phyloP scores from a whole-genome alignment of 768 basidiomycete species.

The Lactarius quietus region DNA sequence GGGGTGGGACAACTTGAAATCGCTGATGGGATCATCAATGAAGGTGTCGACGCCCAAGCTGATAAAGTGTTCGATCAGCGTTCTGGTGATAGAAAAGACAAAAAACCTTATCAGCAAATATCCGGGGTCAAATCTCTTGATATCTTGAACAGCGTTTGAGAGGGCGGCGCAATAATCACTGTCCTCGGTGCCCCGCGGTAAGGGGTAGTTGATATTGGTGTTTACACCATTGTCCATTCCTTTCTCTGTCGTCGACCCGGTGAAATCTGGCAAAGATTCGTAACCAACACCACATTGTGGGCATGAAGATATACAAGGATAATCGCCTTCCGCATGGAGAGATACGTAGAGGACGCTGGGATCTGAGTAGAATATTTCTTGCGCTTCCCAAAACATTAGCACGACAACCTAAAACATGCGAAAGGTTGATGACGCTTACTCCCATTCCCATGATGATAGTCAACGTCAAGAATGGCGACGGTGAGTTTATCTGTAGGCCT shows the following conservation, averaged over 20 bases:
- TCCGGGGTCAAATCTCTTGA: slow-evolving; percentile 27
- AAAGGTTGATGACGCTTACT: slow-evolving; percentile 13
- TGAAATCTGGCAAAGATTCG: slow-evolving; percentile 30
- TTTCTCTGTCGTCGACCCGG: slow-evolving; percentile 30
- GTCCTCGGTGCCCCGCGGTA: slow-evolving; percentile 31
- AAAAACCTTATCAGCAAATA: slow-evolving; percentile 33
- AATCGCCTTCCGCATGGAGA: slow-evolving; percentile 33
- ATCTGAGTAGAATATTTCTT: slow-evolving; percentile 34
- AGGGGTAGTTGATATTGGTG: slow-evolving; percentile 33
- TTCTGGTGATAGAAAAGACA: not conserved
- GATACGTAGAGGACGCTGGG: slow-evolving; percentile 34
- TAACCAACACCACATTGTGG: not conserved
- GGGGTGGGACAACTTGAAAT: slow-evolving; percentile 31
- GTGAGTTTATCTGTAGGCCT: not conserved
- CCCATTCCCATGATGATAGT: slow-evolving; percentile 40
- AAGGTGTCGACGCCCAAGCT: slow-evolving; percentile 38
- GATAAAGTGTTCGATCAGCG: slow-evolving; percentile 1
- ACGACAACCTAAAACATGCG: not conserved
- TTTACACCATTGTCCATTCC: slow-evolving; percentile 30
- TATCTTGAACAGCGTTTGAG: slow-evolving; percentile 21
- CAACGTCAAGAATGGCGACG: slow-evolving; percentile 36
- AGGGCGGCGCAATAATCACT: slow-evolving; percentile 31
- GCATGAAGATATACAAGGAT: slow-evolving; percentile 31
- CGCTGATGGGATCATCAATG: slow-evolving; percentile 33
- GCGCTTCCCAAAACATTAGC: slow-evolving; percentile 26